Evolutionary conservation across 2,329 filamentous ascomycete species (phyloP).

Genomic region (Dothideomycetes sp.): DNA sequence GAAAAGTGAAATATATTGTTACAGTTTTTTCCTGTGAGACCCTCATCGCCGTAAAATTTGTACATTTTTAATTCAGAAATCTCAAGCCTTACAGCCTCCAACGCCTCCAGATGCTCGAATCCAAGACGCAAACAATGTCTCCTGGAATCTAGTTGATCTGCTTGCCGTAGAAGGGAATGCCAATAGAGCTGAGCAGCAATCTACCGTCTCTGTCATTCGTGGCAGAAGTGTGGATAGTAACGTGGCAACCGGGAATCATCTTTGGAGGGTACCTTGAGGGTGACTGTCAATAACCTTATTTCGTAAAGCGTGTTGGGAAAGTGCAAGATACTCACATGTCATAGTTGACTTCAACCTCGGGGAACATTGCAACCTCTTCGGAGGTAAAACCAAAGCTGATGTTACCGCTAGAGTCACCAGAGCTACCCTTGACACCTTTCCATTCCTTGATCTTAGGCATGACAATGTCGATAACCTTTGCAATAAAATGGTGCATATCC

Average conservation of each 20-base stretch:
- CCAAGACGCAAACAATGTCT: too few species aligned
- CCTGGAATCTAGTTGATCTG: conserved; percentile 50
- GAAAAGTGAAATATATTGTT: too few species aligned
- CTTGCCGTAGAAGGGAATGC: conserved; percentile 76
- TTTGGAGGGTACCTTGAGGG: conserved; percentile 51
- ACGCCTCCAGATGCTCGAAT: too few species aligned
- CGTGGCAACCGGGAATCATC: conserved; percentile 78
- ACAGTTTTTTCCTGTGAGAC: too few species aligned
- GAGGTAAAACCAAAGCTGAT: conserved; percentile 70
- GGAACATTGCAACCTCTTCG: conserved; percentile 73
- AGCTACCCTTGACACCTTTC: conserved; percentile 65
- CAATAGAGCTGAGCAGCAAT: conserved; percentile 61
- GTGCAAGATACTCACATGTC: conserved; percentile 57
- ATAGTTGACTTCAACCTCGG: conserved; percentile 90
- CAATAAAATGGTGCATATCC: conserved; percentile 79
- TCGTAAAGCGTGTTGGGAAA: neutral
- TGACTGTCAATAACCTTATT: conserved; percentile 13
- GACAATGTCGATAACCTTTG: conserved; percentile 82
- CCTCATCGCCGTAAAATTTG: too few species aligned
- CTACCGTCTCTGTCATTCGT: conserved; percentile 77
- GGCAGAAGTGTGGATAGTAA: conserved; percentile 76
- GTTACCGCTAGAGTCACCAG: conserved; percentile 83
- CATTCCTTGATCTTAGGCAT: conserved; percentile 95
- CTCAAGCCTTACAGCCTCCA: too few species aligned
- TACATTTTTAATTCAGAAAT: too few species aligned